These are phyloP conservation scores for Talaromyces sp. DNA, from an alignment of 2,329 filamentous ascomycete genomes.

Conservation along the genomic window DNA sequence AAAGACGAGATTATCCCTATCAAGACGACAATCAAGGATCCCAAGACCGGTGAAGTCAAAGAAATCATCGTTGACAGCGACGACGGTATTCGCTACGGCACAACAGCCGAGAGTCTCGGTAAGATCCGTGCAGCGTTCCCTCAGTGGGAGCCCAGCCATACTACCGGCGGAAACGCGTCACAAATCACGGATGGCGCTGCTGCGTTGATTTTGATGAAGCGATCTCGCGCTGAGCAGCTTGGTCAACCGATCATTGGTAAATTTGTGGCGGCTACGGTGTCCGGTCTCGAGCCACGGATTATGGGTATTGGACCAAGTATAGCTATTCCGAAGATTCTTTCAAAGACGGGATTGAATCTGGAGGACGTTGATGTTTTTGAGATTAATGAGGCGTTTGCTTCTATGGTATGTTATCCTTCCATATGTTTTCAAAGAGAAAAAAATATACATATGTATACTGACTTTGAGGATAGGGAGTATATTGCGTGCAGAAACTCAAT, in stretches of 20 bases:
- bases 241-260: conserved; percentile 85
- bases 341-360: conserved; percentile 70
- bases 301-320: conserved; percentile 93
- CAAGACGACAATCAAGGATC: conserved; percentile 78
- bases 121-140: conserved; percentile 87
- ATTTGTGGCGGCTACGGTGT: conserved; percentile 77
- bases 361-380: conserved; percentile 44
- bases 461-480: conserved; percentile 64
- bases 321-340: conserved; percentile 84
- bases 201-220: conserved; percentile 88
- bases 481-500: conserved; percentile 80
- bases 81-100: conserved; percentile 78
- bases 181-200: conserved; percentile 92
- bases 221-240: conserved; percentile 77
- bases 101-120: conserved; percentile 75
- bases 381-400: conserved; percentile 88
- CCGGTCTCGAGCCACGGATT: conserved; percentile 81
- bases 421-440: not conserved
- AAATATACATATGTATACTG: not conserved
- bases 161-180: conserved; percentile 88
- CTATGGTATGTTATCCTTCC: conserved; percentile 37
- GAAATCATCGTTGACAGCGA: conserved; percentile 75
- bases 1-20: conserved; percentile 82
- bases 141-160: conserved; percentile 70
- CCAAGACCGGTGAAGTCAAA: conserved; percentile 79